phyloP scores from a whole-genome alignment of 2,329 filamentous ascomycete genomes.

The Lecanicillium sp. region DNA sequence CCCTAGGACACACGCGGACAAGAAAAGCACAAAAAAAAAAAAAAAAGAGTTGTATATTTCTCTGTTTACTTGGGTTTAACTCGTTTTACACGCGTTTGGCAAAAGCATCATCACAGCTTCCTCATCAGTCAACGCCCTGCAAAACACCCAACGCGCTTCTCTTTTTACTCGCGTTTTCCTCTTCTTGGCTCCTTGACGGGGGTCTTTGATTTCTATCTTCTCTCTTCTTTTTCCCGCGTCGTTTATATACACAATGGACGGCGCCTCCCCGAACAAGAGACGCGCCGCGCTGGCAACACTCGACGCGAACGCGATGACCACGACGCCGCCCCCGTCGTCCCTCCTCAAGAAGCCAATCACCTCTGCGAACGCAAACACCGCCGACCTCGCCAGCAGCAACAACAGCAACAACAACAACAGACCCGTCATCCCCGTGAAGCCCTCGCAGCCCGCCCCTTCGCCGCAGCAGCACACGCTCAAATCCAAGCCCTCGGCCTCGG shows the following conservation, averaged over 20 bases:
- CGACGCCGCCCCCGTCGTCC: constrained; percentile 24
- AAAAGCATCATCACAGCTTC: too few relatives aligned
- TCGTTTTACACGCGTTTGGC: too few relatives aligned
- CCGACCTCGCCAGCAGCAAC: constrained; percentile 1
- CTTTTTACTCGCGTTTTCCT: background rate
- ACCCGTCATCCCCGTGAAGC: constrained; percentile 12
- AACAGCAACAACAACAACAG: background rate
- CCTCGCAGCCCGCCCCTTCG: too few relatives aligned
- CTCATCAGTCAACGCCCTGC: too few relatives aligned
- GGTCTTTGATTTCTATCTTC: background rate
- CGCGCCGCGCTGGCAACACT: constrained; percentile 41
- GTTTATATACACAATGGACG: constrained; percentile 3
- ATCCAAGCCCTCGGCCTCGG: background rate
- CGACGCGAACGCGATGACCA: constrained; percentile 38
- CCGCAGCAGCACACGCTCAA: background rate
- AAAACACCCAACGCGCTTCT: too few relatives aligned
- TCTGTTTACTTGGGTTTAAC: too few relatives aligned
- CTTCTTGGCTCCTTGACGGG: background rate
- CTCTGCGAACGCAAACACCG: background rate
- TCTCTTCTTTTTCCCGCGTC: background rate
- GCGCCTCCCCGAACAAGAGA: constrained; percentile 38
- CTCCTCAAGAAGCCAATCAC: constrained; percentile 1
- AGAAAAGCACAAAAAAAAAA: too few relatives aligned
- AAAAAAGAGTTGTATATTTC: too few relatives aligned
- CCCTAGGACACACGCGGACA: too few relatives aligned